Conservation (phyloP, 108 stramenopile species). For the Parietichytrium sp. region DNA sequence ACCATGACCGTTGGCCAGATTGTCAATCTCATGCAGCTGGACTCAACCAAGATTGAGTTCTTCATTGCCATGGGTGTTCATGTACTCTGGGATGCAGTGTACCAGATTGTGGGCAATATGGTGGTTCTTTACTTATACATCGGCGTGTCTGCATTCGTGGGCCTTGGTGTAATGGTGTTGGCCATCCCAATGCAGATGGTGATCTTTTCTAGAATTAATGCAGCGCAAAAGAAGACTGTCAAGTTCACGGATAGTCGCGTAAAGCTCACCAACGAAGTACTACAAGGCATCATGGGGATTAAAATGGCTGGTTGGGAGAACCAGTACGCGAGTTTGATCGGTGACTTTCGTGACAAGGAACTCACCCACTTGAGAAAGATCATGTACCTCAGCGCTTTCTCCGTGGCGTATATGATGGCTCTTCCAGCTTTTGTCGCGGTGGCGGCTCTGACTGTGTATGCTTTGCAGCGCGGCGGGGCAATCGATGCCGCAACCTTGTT, state of each 20-base stretch:
- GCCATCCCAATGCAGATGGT: neutral
- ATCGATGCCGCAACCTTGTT: conserved; percentile 43
- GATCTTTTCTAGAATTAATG: conserved; percentile 61
- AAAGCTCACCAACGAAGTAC: conserved; percentile 77
- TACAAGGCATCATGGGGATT: conserved; percentile 80
- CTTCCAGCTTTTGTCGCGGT: neutral
- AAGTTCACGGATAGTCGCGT: conserved; percentile 74
- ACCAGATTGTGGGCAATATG: conserved; percentile 74
- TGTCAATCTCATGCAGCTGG: conserved; percentile 50
- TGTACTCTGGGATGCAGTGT: conserved; percentile 55
- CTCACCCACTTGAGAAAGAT: conserved; percentile 46
- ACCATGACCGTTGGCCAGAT: conserved; percentile 40
- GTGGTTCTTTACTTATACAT: neutral
- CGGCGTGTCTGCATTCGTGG: neutral
- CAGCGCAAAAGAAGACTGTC: conserved; percentile 57
- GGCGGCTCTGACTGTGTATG: conserved; percentile 3
- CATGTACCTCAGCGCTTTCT: conserved; percentile 40
- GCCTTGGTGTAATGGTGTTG: neutral
- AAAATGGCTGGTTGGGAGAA: conserved; percentile 90
- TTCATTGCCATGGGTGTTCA: conserved; percentile 43
- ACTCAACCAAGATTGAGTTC: conserved; percentile 64
- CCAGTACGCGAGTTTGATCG: conserved; percentile 65
- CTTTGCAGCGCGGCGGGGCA: no score
- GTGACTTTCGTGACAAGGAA: conserved; percentile 62
- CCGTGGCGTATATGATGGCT: neutral